These are phyloP conservation scores for Neurospora hispaniola DNA, from an alignment of 495 filamentous ascomycete species.

Conservation along the genomic window DNA sequence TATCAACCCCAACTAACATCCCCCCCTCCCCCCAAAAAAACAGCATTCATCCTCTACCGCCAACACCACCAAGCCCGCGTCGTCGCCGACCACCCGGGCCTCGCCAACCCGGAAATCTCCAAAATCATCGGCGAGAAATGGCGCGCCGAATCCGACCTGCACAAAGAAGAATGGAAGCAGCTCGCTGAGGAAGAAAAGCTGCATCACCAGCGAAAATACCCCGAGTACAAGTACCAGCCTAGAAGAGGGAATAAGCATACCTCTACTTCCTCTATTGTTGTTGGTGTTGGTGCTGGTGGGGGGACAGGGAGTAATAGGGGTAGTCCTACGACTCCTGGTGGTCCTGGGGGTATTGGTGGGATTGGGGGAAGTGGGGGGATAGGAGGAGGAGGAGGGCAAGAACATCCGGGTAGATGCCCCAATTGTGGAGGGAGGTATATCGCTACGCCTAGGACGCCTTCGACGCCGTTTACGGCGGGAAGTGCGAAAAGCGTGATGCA, in stretches of 20 bases:
- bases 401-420: slow-evolving; percentile 43
- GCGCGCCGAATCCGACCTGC: slow-evolving; percentile 61
- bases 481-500: neutral
- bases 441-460: slow-evolving; percentile 42
- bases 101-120: slow-evolving; percentile 94
- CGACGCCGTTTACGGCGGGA: slow-evolving; percentile 36
- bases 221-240: slow-evolving; percentile 89
- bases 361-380: neutral
- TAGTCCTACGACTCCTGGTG: neutral
- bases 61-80: slow-evolving; percentile 83
- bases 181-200: slow-evolving; percentile 93
- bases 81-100: slow-evolving; percentile 70
- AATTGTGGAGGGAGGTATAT: slow-evolving; percentile 56
- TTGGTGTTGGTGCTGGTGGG: neutral
- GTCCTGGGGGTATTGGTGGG: neutral
- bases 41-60: slow-evolving; percentile 96
- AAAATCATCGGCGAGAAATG: slow-evolving; percentile 96
- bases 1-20: no score
- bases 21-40: neutral
- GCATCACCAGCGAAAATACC: slow-evolving; percentile 82
- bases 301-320: neutral
- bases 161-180: slow-evolving; percentile 78
- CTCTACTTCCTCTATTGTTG: neutral
- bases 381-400: slow-evolving; percentile 10
- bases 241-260: slow-evolving; percentile 51